Conservation (phyloP, 2,329 filamentous ascomycete species). For the Fusarium tanahbumbuense region DNA sequence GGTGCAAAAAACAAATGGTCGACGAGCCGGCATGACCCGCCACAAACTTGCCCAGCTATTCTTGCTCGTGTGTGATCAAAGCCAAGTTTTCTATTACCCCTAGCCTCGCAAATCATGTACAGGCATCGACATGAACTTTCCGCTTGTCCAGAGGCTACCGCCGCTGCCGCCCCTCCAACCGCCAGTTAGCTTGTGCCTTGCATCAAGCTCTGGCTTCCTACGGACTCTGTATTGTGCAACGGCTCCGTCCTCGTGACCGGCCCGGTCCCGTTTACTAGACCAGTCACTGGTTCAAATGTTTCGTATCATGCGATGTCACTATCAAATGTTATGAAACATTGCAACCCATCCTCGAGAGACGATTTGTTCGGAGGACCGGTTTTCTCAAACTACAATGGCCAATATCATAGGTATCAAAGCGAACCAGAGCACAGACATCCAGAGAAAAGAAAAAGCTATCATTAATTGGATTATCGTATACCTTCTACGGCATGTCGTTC, state of each 20-base stretch:
- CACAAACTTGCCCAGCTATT: background rate
- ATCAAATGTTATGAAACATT: background rate
- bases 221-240: constrained; percentile 18
- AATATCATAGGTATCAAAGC: constrained; percentile 4
- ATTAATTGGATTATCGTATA: constrained; percentile 23
- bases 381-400: constrained; percentile 6
- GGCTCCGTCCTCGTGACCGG: constrained; percentile 42
- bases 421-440: background rate
- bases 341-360: background rate
- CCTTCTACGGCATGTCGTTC: background rate
- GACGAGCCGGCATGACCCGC: background rate
- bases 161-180: constrained; percentile 31
- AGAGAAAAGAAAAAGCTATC: background rate
- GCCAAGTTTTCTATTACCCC: background rate
- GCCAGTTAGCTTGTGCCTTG: constrained; percentile 26
- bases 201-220: constrained; percentile 15
- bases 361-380: background rate
- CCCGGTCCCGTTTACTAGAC: constrained; percentile 34
- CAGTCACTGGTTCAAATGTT: constrained; percentile 4
- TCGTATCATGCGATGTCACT: background rate
- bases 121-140: constrained; percentile 17
- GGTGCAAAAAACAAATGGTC: background rate
- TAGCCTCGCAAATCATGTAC: constrained; percentile 6
- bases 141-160: constrained; percentile 33
- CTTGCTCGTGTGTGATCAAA: background rate